These are phyloP conservation scores for Asterophora lycoperdoides DNA, from an alignment of 768 basidiomycete species.

Conservation along the genomic window DNA sequence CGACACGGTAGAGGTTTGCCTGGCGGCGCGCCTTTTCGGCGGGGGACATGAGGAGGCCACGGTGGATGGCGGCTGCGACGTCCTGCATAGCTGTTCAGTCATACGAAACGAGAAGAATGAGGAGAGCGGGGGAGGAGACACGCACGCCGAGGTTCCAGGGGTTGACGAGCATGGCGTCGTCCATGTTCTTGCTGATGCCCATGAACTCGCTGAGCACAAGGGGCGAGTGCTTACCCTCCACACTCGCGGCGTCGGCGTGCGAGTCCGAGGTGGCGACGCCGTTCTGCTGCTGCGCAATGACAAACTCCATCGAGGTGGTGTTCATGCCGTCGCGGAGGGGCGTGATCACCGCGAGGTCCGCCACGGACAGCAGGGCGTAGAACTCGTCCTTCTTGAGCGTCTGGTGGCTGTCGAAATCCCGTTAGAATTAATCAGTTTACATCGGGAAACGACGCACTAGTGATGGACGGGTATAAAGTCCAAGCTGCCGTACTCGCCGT, in stretches of 20 bases:
- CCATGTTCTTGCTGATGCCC: conserved; percentile 93
- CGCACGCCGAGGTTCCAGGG: conserved; percentile 91
- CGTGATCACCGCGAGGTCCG: conserved; percentile 93
- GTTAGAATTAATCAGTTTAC: no score
- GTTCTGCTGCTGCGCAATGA: conserved; percentile 74
- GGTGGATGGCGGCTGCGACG: conserved; percentile 86
- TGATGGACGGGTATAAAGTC: conserved; percentile 98
- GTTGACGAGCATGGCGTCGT: conserved; percentile 85
- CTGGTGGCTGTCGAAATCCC: conserved; percentile 67
- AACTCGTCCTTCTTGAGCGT: conserved; percentile 97
- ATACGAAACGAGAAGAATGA: neutral
- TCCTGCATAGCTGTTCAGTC: conserved; percentile 41
- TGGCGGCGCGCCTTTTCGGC: conserved; percentile 76
- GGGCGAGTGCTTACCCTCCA: conserved; percentile 58
- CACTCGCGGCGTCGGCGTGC: neutral
- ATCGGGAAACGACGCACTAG: conserved; percentile 49
- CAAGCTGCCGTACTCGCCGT: conserved; percentile 89
- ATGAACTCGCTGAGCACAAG: conserved; percentile 96
- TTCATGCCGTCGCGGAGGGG: conserved; percentile 98
- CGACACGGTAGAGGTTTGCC: conserved; percentile 70
- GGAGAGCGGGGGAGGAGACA: conserved; percentile 12
- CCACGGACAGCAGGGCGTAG: conserved; percentile 89
- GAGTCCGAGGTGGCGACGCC: conserved; percentile 36
- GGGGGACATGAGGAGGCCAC: conserved; percentile 77
- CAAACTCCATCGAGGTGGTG: conserved; percentile 97